Percentiles rank a stretch among this genome's conserved stretches.
phyloP scores from a whole-genome alignment of 306 rosid species.

The Hippophae gyantsensis region DNA sequence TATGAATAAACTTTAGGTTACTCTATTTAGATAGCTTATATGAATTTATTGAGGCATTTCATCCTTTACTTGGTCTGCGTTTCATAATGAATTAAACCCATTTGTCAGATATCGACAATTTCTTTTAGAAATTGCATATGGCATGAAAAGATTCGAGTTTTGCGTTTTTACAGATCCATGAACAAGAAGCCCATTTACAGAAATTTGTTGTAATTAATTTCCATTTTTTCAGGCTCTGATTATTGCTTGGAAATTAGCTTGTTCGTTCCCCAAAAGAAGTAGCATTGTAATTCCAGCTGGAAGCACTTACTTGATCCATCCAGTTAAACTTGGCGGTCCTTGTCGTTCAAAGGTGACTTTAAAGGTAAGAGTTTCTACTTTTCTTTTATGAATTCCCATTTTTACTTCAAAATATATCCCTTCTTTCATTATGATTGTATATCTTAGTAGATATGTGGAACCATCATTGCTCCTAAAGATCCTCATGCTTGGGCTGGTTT shows the following conservation, averaged over 20 bases:
- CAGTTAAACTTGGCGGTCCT: slow-evolving; percentile 62
- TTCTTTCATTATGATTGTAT: not conserved
- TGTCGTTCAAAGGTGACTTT: slow-evolving; percentile 63
- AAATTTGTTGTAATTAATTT: not conserved
- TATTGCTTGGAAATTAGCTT: slow-evolving; percentile 58
- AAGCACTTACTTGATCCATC: slow-evolving; percentile 47
- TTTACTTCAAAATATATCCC: not conserved
- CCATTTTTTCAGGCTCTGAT: slow-evolving; percentile 47
- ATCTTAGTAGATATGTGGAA: slow-evolving; percentile 51
- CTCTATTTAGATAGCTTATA: too few species aligned
- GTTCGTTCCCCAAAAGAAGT: slow-evolving; percentile 35
- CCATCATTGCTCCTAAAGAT: slow-evolving; percentile 62
- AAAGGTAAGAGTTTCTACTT: slow-evolving; percentile 32
- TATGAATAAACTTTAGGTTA: too few species aligned
- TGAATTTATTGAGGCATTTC: too few species aligned
- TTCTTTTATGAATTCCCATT: not conserved
- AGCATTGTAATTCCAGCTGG: slow-evolving; percentile 41
- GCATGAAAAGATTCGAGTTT: too few species aligned
- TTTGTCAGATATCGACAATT: too few species aligned
- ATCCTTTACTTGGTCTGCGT: too few species aligned
- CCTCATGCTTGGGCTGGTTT: slow-evolving; percentile 56
- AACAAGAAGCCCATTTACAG: not conserved
- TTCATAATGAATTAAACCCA: too few species aligned
- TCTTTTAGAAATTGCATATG: too few species aligned
- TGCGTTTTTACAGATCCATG: not conserved